Percentiles rank a stretch among this genome's conserved stretches.
Conservation (phyloP, 2,329 filamentous ascomycete genomes). For the Penicillium sp. region DNA sequence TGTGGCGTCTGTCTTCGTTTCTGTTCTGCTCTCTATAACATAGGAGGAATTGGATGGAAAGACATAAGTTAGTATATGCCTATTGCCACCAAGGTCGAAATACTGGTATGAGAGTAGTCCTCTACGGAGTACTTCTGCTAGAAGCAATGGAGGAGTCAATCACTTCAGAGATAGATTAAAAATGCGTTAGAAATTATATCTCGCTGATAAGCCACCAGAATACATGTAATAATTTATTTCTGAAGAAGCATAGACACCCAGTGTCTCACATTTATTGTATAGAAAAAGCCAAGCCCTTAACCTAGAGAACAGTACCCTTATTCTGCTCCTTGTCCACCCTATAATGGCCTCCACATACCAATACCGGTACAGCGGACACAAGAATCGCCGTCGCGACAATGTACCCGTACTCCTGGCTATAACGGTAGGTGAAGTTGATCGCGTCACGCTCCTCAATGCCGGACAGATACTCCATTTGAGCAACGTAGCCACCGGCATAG, state of each 20-base stretch:
- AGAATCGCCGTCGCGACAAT: slow-evolving; percentile 23
- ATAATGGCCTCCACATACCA: slow-evolving; percentile 23
- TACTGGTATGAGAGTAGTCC: background rate
- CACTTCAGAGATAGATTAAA: background rate
- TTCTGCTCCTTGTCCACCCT: slow-evolving; percentile 26
- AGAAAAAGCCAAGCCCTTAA: background rate
- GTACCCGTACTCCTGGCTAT: slow-evolving; percentile 23
- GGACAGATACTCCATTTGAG: slow-evolving; percentile 24
- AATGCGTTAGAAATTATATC: background rate
- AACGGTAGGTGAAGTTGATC: slow-evolving; percentile 31
- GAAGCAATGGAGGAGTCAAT: background rate
- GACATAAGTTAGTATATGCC: too few species aligned
- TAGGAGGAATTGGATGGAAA: background rate
- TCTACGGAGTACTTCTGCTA: background rate
- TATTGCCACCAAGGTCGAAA: background rate
- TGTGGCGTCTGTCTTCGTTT: background rate
- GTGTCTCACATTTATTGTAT: background rate
- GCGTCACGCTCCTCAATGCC: slow-evolving; percentile 25
- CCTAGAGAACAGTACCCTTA: slow-evolving; percentile 15
- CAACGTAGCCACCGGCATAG: slow-evolving; percentile 20
- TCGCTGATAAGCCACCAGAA: background rate
- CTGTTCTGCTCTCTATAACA: background rate
- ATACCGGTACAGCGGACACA: slow-evolving; percentile 22
- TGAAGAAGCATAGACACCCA: background rate
- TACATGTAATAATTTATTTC: background rate